Base-by-base conservation (phyloP, 768 basidiomycete species). In the Baorangia bicolor region DNA sequence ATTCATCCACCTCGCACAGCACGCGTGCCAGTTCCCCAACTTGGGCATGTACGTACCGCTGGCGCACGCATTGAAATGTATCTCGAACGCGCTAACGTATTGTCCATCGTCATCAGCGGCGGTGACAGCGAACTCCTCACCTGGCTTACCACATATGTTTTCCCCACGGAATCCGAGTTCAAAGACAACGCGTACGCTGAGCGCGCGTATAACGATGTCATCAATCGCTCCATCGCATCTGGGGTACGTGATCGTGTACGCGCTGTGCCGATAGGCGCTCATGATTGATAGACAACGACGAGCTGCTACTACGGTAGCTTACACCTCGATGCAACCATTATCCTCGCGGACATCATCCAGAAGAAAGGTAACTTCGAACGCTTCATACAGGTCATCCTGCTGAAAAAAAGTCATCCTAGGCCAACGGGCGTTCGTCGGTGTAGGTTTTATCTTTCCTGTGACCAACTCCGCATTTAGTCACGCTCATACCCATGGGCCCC, bases 251-350 rank as follows among this genome's bases (percentile, higher is more conserved):
- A 40, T 46, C 44, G 23, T 18, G 35, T 39, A 1, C 55, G 10
- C 41, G 18, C 30, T 50, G 12, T 27, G 13, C 14, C 18, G 43
- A 49, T 48, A 55, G 21, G 41, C 52, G 21, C 58, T 39, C 27
- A 62, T 23, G 51, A 45, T 18, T 20, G 31, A 33, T 23, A 61
- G 94, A 94, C 92, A 2, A 96, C 94, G 1, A 96, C 94, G 0
- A 90, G 87, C 62, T 95, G 91, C 68, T 96, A 94, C 69, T 96
- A 90, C 68, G 90, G 83, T 12, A 88, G 88, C 0, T 73, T 93
- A 9, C 93, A 98, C 69, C 74, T 87, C 25, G 84, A 87, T 46
- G 82, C 87, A 0, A 92, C 91, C 6, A 90, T 86, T 71, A 71
- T 81, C 20, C 81, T 97, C 11, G 94, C 91, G 1, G 83, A 90